These are phyloP conservation scores for Zymoseptoria crescenta DNA, from an alignment of 2,329 filamentous ascomycete species.

Conservation along the genomic window DNA sequence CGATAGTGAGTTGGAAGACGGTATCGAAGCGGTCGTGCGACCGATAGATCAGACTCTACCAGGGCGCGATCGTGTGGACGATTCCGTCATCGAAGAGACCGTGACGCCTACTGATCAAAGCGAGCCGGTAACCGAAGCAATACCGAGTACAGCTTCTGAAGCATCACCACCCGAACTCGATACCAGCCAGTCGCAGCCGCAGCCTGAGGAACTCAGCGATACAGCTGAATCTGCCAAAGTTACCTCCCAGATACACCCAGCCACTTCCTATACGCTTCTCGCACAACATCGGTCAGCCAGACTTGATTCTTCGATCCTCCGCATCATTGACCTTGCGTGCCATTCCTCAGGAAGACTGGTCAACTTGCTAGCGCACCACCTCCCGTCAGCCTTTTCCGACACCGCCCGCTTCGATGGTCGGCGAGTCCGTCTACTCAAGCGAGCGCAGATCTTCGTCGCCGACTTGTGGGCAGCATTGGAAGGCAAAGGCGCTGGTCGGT, in stretches of 20 bases:
- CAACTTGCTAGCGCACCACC: constrained; percentile 74
- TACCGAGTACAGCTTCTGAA: not conserved
- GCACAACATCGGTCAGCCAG: not conserved
- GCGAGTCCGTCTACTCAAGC: constrained; percentile 76
- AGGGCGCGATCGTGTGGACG: not conserved
- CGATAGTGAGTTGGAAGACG: not conserved
- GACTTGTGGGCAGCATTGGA: constrained; percentile 96
- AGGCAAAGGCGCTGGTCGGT: constrained; percentile 68
- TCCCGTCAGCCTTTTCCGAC: constrained; percentile 72
- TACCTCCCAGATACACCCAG: not conserved
- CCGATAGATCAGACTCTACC: not conserved
- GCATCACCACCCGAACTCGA: not conserved
- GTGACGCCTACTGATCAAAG: not conserved
- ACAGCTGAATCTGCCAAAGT: not conserved
- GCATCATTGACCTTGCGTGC: constrained; percentile 65
- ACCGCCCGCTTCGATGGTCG: constrained; percentile 67
- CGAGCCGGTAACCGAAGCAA: not conserved
- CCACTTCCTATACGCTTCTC: not conserved
- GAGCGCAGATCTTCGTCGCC: constrained; percentile 91
- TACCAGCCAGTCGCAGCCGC: not conserved
- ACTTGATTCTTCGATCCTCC: constrained; percentile 49
- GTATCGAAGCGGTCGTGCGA: not conserved
- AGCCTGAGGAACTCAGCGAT: not conserved
- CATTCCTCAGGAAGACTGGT: constrained; percentile 77
- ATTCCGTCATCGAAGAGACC: not conserved